Base-by-base conservation (phyloP, 345 rosid species). In the Populus alba region DNA sequence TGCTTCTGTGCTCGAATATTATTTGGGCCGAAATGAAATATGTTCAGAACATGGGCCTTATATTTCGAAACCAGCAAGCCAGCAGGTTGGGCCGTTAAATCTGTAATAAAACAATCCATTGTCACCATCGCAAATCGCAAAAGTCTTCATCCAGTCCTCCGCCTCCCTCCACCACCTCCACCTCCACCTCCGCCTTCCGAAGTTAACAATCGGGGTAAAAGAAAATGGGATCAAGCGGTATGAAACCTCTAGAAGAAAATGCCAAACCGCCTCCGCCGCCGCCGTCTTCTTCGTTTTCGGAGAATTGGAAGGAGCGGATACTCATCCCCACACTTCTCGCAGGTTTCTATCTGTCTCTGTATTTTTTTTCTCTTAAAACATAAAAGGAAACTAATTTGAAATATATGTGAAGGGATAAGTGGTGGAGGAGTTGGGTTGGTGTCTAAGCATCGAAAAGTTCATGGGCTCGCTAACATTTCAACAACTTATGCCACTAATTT, bases 381-480 rank as follows among this genome's bases (percentile, higher is more conserved):
- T 29, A 23, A 27, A 27, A 16, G 69, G 16, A 18, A 25, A 55
- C 10, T 45, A 43, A 43, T 47, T 31, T 33, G 17, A 2, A 18
- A 59, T 66, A 2, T 68, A 55, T 62, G 66, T 74, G 77, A 86
- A 91, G 95, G 97, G 55, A 33, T 84, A 73, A 84, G 78, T 0
- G 95, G 98, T 20, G 95, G 89, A 83, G 98, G 92, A 71, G 86
- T 77, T 81, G 97, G 97, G 37, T 82, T 87, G 79, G 77, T 88
- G 9, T 94, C 97, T 25, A 91, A 88, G 84, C 85, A 88, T 81
- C 79, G 94, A 75, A 84, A 82, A 80, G 77, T 84, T 71, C 89
- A 90, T 79, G 91, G 94, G 62, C 78, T 84, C 3, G 88, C 97
- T 15, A 89, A 87, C 78, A 87, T 92, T 61, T 89, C 91, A 9